Evolutionary conservation across 2,329 filamentous ascomycete genomes (phyloP).

Genomic region (Penicillium sp.): DNA sequence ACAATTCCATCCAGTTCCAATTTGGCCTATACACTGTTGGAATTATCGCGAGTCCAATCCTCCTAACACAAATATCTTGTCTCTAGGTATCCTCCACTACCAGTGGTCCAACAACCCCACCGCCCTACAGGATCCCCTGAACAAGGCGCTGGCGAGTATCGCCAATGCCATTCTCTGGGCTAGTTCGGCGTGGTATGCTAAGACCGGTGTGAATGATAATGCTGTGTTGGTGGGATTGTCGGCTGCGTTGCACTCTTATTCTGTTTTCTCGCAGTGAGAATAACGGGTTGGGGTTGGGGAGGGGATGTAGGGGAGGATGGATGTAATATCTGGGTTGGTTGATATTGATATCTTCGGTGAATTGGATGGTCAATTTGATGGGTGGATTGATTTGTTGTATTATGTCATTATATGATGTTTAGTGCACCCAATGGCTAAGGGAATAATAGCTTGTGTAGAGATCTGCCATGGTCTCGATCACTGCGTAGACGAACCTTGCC

Average conservation of each 20-base stretch:
- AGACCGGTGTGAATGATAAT: conserved; percentile 35
- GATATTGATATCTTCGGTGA: not conserved
- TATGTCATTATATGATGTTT: no score
- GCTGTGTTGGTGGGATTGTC: conserved; percentile 28
- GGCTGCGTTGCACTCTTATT: conserved; percentile 35
- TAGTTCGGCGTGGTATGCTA: conserved; percentile 42
- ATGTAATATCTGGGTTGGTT: not conserved
- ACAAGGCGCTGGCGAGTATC: conserved; percentile 38
- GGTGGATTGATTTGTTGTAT: no score
- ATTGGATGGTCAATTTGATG: not conserved
- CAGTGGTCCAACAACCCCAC: conserved; percentile 34
- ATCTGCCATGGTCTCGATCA: not conserved
- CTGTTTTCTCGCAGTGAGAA: conserved; percentile 20
- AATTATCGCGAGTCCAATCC: not conserved
- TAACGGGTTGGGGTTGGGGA: not conserved
- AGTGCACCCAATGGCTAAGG: not conserved
- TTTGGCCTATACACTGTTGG: no score
- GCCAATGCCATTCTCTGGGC: conserved; percentile 35
- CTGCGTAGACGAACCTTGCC: not conserved
- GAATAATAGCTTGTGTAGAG: not conserved
- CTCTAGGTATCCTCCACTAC: conserved; percentile 36
- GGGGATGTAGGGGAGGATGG: not conserved
- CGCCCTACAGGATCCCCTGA: conserved; percentile 36
- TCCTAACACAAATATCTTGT: not conserved
- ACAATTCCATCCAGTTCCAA: not conserved